A percentile compares a stretch with the other conserved stretches of the same genome.
Conservation (phyloP, 2,329 filamentous ascomycete genomes). For the Fusarium aywerte region DNA sequence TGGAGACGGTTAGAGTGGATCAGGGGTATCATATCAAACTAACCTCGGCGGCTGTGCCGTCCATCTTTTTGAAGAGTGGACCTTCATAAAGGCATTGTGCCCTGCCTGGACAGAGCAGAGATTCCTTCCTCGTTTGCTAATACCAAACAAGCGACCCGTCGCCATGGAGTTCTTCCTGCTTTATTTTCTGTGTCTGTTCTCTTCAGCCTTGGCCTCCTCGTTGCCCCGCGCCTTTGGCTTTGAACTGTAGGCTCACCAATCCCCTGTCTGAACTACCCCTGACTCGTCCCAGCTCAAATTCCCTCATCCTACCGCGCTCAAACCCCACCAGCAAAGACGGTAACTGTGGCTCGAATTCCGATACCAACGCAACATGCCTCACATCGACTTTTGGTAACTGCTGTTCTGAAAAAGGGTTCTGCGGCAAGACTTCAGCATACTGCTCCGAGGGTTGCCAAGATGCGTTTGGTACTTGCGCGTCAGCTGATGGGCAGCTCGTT, state of each 20-base stretch:
- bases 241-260: neutral
- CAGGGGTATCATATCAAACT: neutral
- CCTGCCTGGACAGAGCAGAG: neutral
- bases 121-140: constrained; percentile 7
- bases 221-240: neutral
- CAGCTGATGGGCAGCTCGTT: constrained; percentile 2
- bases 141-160: neutral
- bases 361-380: constrained; percentile 22
- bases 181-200: neutral
- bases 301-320: constrained; percentile 6
- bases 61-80: neutral
- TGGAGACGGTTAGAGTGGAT: neutral
- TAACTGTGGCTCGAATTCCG: constrained; percentile 21
- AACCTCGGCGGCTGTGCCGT: neutral
- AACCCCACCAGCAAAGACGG: constrained; percentile 19
- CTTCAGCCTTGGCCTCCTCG: neutral
- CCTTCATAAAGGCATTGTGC: constrained; percentile 20
- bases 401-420: constrained; percentile 14
- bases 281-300: neutral
- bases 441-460: constrained; percentile 14
- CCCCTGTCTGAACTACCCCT: neutral
- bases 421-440: constrained; percentile 19
- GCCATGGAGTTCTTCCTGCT: constrained; percentile 6
- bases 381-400: constrained; percentile 19
- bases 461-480: constrained; percentile 3